These are phyloP conservation scores for Aureobasidium mangrovei DNA, from an alignment of 2,329 filamentous ascomycete species.

Conservation along the genomic window DNA sequence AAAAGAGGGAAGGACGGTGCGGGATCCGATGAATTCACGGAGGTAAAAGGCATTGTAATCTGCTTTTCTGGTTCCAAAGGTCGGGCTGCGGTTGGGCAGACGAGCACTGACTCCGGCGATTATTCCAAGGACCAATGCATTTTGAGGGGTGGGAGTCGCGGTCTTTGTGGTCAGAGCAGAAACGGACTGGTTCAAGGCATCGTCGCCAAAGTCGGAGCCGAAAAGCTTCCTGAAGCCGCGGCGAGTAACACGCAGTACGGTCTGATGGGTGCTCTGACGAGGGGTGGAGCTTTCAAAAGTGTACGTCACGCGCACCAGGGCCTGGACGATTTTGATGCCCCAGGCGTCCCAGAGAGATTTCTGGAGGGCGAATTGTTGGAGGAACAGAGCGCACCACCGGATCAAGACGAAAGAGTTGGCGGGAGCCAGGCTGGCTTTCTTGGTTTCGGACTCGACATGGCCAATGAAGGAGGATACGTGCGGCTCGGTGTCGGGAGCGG, in stretches of 20 bases:
- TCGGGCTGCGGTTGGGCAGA: constrained; percentile 51
- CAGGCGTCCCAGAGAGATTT: constrained; percentile 55
- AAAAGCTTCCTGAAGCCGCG: constrained; percentile 71
- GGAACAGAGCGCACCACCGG: constrained; percentile 77
- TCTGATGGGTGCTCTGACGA: constrained; percentile 58
- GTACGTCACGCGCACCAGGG: constrained; percentile 66
- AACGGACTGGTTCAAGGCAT: constrained; percentile 55
- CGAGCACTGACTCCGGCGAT: constrained; percentile 80
- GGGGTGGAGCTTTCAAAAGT: constrained; percentile 61
- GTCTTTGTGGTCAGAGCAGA: constrained; percentile 60
- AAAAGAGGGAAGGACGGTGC: constrained; percentile 60
- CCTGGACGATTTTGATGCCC: constrained; percentile 55
- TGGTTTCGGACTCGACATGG: constrained; percentile 61
- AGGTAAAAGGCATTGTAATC: constrained; percentile 75
- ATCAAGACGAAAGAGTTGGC: constrained; percentile 79
- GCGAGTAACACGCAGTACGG: constrained; percentile 68
- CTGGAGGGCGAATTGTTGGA: constrained; percentile 58
- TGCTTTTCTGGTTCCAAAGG: constrained; percentile 58
- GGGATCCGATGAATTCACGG: constrained; percentile 76
- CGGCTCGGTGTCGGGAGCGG: constrained; percentile 46
- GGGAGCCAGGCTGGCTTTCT: constrained; percentile 68
- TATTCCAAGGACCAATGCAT: constrained; percentile 72
- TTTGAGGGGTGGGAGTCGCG: constrained; percentile 53
- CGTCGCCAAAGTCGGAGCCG: constrained; percentile 49
- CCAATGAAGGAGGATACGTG: constrained; percentile 56